Evolutionary conservation across 768 basidiomycete species (phyloP).

Genomic region (Mycena sanguinolenta): DNA sequence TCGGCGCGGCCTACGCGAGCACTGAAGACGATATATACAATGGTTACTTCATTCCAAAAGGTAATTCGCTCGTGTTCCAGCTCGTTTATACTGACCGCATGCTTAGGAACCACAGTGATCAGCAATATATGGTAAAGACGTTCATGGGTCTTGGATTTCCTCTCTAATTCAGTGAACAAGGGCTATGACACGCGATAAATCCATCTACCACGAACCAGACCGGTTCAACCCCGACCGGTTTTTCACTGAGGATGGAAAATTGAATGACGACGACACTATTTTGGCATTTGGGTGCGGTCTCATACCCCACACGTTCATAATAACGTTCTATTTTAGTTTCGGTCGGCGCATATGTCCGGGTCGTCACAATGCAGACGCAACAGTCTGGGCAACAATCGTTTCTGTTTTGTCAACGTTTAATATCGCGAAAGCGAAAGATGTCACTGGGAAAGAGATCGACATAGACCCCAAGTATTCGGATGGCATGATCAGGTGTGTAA

Average conservation of each 20-base stretch:
- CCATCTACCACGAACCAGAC: conserved; percentile 43
- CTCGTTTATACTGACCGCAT: no score
- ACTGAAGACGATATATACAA: conserved; percentile 46
- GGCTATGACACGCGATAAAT: conserved; percentile 43
- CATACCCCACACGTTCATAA: neutral
- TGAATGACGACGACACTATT: neutral
- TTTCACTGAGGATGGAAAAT: conserved; percentile 32
- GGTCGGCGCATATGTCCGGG: no score
- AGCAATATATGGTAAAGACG: no score
- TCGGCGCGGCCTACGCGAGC: conserved; percentile 34
- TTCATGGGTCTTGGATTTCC: neutral
- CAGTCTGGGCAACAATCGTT: no score
- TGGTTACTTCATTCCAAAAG: conserved; percentile 46
- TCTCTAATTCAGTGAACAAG: neutral
- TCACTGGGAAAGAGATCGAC: no score
- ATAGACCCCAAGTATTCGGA: no score
- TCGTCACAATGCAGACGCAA: no score
- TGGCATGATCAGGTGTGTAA: no score
- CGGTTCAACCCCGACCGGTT: conserved; percentile 46
- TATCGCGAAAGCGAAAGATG: no score
- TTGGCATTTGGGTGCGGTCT: neutral
- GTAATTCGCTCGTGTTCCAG: conserved; percentile 13
- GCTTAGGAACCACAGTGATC: no score
- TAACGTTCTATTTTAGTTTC: conserved; percentile 52
- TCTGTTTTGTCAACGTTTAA: no score